Evolutionary conservation across 1,139 yeast species (phyloP).

Genomic region (Saccharomyces hybrid): DNA sequence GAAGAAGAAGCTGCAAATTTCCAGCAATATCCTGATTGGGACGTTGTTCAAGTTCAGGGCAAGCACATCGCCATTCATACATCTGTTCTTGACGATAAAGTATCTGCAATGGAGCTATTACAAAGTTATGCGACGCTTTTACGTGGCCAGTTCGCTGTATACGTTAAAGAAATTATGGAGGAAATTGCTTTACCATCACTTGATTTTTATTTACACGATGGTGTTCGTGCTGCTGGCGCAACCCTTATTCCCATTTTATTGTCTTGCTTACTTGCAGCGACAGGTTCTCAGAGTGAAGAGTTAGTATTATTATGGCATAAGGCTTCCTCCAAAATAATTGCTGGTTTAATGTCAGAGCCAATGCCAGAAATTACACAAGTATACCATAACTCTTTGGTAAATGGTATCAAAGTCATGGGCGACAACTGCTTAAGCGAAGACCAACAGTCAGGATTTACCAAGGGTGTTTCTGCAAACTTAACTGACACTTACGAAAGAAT

Average conservation of each 20-base stretch:
- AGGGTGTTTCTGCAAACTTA: constrained; percentile 54
- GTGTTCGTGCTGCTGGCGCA: constrained; percentile 87
- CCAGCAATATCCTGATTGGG: constrained; percentile 89
- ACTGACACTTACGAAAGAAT: constrained; percentile 65
- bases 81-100: constrained; percentile 85
- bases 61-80: constrained; percentile 93
- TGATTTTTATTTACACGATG: constrained; percentile 87
- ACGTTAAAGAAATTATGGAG: constrained; percentile 67
- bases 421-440: constrained; percentile 47
- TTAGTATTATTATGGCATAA: constrained; percentile 64
- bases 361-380: constrained; percentile 48
- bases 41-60: constrained; percentile 83
- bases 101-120: constrained; percentile 80
- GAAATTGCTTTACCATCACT: constrained; percentile 84
- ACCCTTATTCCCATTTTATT: constrained; percentile 73
- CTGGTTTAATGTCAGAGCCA: constrained; percentile 68
- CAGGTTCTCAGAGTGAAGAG: constrained; percentile 48
- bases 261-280: constrained; percentile 57
- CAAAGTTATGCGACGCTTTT: constrained; percentile 82
- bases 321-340: constrained; percentile 60
- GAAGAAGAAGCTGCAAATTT: constrained; percentile 82
- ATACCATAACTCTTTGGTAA: constrained; percentile 65
- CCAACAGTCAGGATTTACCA: constrained; percentile 53
- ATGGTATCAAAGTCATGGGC: constrained; percentile 61
- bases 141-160: constrained; percentile 74